Evolutionary conservation across 352 stramenopile species (phyloP), one percentile per base, ranked within the genome.

Genomic region (Phytophthora hibernalis): DNA sequence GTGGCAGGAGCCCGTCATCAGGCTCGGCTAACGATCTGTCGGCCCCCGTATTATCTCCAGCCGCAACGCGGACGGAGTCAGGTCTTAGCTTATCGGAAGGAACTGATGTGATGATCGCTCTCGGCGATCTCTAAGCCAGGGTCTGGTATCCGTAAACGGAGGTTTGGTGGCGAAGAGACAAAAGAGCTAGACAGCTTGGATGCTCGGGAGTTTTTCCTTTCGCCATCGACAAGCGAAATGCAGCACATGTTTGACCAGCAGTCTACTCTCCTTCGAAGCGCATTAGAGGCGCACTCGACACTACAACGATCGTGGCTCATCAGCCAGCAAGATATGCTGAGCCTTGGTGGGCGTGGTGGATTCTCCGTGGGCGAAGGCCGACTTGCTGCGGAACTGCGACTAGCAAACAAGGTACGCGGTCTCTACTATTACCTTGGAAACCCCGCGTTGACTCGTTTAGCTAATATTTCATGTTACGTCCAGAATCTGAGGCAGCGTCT

Each of bases 191-290:
- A 94, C 37, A 81, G 74, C 38, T 63, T 87, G 35, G 83, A 91
- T 55, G 79, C 74, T 18, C 78, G 80, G 30, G 84, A 95, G 43
- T 85, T 91, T 55, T 93, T 95, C 42, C 69, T 96, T 13, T 93
- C 84, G 30, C 86, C 85, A n/a, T 96, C 88, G 24, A 91, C 70
- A 10, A 92, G 81, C 48, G 88, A 96, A 66, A 93, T 96, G 85
- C 81, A 96, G 70, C 83, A 91, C 64, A 93, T 96, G 88, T 93
- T 96, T 65, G 77, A 93, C 22, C 88, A 96, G 65, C 88, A 96
- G 44, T 93, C 88, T 5, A 77, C 70, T 13, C 33, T 92, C 16
- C 74, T 96, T 3, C 84, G 88, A 16, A 79, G 70, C 33, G 80
- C 88, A 18, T 76, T 96, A 65, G 81, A 92, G 62, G 77, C 83